Conservation (phyloP, 805 yeast genomes). For the Priceomyces castillae region DNA sequence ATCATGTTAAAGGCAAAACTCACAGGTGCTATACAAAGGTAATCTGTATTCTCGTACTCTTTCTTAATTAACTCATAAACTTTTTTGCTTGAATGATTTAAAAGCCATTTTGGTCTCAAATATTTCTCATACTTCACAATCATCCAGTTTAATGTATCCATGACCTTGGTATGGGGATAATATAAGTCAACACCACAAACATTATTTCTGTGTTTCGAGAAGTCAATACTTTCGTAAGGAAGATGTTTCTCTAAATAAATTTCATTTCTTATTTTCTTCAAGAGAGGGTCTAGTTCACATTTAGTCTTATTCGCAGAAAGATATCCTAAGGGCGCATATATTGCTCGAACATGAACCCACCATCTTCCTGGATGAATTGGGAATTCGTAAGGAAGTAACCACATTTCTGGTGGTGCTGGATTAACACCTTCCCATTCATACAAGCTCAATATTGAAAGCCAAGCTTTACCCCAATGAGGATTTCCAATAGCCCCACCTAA, state of each 20-base stretch:
- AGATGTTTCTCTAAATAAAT: conserved; percentile 52
- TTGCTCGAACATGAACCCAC: conserved; percentile 99
- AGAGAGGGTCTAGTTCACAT: conserved; percentile 62
- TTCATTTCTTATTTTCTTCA: conserved; percentile 68
- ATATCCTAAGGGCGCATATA: conserved; percentile 85
- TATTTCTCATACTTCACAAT: conserved; percentile 66
- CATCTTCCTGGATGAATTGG: conserved; percentile 94
- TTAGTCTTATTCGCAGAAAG: conserved; percentile 54
- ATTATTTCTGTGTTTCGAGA: conserved; percentile 67
- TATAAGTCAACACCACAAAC: conserved; percentile 92
- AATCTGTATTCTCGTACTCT: conserved; percentile 75
- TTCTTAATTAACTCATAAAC: conserved; percentile 66
- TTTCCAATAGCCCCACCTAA: conserved; percentile 87
- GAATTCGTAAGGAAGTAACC: conserved; percentile 76
- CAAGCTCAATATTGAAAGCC: conserved; percentile 76
- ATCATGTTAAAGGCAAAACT: conserved; percentile 81
- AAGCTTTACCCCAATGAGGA: conserved; percentile 98
- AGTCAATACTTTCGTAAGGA: conserved; percentile 67
- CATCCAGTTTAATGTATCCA: conserved; percentile 59
- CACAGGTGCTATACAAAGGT: conserved; percentile 90
- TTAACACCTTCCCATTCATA: conserved; percentile 97
- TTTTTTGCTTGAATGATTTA: conserved; percentile 46
- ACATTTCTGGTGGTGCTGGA: conserved; percentile 96
- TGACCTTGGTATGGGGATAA: conserved; percentile 78
- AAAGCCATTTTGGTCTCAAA: conserved; percentile 75